Percentiles rank a stretch among this genome's conserved stretches.
phyloP scores from a whole-genome alignment of 371 early-diverging fungal genomes.

The Conidiobolus incongruus region DNA sequence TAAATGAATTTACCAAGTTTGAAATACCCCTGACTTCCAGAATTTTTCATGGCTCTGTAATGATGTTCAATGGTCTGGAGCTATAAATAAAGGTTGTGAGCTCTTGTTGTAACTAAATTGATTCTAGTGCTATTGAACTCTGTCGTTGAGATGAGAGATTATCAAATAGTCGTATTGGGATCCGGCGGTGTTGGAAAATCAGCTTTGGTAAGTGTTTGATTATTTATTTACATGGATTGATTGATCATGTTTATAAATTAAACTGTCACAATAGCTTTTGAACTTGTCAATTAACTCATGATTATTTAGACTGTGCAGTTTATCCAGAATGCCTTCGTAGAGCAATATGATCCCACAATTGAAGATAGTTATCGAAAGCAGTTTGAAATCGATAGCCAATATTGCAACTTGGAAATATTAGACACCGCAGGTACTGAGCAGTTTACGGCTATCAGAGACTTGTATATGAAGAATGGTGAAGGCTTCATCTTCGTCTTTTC shows the following conservation, averaged over 20 bases:
- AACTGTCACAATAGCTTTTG: neutral
- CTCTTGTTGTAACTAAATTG: too few relatives aligned
- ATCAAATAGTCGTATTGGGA: conserved; percentile 73
- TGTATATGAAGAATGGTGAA: conserved; percentile 80
- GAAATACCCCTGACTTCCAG: too few relatives aligned
- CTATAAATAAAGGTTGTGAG: too few relatives aligned
- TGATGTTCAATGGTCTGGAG: too few relatives aligned
- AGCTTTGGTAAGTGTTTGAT: conserved; percentile 47
- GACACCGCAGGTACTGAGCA: conserved; percentile 80
- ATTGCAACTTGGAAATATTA: conserved; percentile 73
- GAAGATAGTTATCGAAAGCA: conserved; percentile 80
- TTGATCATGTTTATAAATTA: neutral
- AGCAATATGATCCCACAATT: conserved; percentile 78
- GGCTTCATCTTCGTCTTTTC: conserved; percentile 75
- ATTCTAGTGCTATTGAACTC: too few relatives aligned
- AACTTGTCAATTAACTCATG: conserved; percentile 4
- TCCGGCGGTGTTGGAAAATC: conserved; percentile 85
- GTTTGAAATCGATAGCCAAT: conserved; percentile 63
- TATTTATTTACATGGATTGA: too few relatives aligned
- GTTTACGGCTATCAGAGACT: conserved; percentile 78
- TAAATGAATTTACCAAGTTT: too few relatives aligned
- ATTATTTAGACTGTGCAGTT: conserved; percentile 65
- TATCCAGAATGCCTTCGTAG: conserved; percentile 74
- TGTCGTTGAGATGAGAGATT: conserved; percentile 66
- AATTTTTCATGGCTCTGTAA: too few relatives aligned